Conservation (phyloP, 768 basidiomycete genomes). For the Naganishia kalamii region DNA sequence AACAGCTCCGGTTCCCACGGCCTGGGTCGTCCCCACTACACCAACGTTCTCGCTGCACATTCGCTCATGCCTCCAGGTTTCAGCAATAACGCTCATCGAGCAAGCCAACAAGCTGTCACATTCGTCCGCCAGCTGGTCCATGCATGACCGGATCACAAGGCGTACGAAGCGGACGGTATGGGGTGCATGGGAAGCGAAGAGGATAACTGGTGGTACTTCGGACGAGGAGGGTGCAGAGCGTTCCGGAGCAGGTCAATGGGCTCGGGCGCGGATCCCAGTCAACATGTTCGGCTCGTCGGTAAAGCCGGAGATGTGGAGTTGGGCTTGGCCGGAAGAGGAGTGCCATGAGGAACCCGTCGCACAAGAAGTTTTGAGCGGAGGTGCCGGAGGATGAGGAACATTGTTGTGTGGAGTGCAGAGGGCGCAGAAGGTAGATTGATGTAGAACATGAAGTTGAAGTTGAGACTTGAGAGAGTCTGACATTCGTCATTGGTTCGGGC, state of each 20-base stretch:
- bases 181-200: conserved; percentile 69
- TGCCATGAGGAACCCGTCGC: background rate
- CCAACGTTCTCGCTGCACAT: conserved; percentile 26
- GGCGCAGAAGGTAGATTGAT: background rate
- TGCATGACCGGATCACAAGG: conserved; percentile 84
- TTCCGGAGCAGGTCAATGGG: conserved; percentile 78
- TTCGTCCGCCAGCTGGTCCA: conserved; percentile 69
- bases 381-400: conserved; percentile 8
- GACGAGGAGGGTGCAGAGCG: conserved; percentile 77
- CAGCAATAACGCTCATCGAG: conserved; percentile 49
- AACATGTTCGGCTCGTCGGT: conserved; percentile 11
- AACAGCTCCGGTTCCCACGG: conserved; percentile 88
- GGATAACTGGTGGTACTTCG: conserved; percentile 68
- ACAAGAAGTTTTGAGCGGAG: background rate
- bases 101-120: conserved; percentile 75
- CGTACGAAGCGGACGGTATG: conserved; percentile 90
- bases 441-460: background rate
- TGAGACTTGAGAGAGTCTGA: too few species aligned
- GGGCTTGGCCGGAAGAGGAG: background rate
- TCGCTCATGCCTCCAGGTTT: conserved; percentile 34
- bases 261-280: too few species aligned
- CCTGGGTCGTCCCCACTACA: conserved; percentile 62
- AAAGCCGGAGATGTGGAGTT: background rate
- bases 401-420: background rate
- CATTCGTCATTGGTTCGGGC: too few species aligned